Evolutionary conservation across 306 rosid genomes (phyloP), one percentile per base, ranked within the genome.

Genomic region (Begonia loranthoides): DNA sequence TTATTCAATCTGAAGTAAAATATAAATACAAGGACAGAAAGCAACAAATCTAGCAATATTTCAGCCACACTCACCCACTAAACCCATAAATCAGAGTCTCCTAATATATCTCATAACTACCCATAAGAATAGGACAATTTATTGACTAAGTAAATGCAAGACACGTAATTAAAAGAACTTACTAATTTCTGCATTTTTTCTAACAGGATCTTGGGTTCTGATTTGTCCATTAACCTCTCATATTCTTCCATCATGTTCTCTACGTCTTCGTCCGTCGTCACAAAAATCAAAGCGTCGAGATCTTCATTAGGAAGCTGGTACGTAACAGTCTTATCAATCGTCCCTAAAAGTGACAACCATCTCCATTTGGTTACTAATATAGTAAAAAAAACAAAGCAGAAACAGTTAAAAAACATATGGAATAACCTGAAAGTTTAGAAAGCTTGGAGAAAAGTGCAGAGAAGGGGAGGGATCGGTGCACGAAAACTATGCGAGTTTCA

Each of bases 251-350:
- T 78, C 99, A 90, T 90, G 77, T 90, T 90, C 63, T 90, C 99
- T 16, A 90, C 96, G 54, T 90, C 99, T 36, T 90, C 99, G 28
- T 90, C 99, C 10, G 93, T 78, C 11, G 88, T 62, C 1, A 92
- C 94, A 0, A 94, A 78, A 57, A 92, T 92, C 75, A 92, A 65
- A 9, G 99, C 83, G 67, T 92, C 96, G 0, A 92, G 77, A 39
- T 92, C 99, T 72, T 92, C 99, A 57, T 76, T 92, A 15, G 99
- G 99, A 10, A 92, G 93, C 78, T 86, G 96, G 70, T 92, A 92
- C 79, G 86, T 92, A 12, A 81, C 74, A 0, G 75, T 78, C 64
- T 80, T 66, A 57, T 74, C 55, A 22, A 19, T 73, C 66, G 67
- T 66, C 15, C 94, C 97, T 90, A 77, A 14, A 17, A 10, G 14